These are phyloP conservation scores for Neurospora sp. DNA, from an alignment of 495 filamentous ascomycete genomes.

Conservation along the genomic window DNA sequence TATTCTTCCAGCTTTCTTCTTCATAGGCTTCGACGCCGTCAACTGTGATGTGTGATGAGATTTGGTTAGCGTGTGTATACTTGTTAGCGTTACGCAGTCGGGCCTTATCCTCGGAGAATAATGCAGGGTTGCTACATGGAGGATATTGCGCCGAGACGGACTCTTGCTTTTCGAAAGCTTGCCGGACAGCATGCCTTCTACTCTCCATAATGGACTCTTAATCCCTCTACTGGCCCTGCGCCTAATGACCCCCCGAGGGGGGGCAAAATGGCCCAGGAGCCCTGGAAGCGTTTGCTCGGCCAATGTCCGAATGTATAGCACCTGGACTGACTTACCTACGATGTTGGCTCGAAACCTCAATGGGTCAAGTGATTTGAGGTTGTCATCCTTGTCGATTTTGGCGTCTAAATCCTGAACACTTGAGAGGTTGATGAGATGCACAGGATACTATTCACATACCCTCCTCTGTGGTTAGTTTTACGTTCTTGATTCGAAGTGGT, in stretches of 20 bases:
- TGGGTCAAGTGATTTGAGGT: constrained; percentile 43
- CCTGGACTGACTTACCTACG: constrained; percentile 38
- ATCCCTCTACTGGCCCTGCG: background rate
- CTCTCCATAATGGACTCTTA: background rate
- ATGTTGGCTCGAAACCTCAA: constrained; percentile 79
- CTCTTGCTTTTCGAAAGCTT: background rate
- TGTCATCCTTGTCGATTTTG: constrained; percentile 43
- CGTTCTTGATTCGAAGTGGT: background rate
- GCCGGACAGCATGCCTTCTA: background rate
- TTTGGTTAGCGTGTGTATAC: background rate
- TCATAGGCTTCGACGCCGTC: constrained; percentile 30
- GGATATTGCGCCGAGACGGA: background rate
- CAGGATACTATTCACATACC: constrained; percentile 49
- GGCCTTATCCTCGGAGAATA: background rate
- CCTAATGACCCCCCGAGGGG: background rate
- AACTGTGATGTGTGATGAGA: constrained; percentile 14
- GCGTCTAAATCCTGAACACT: constrained; percentile 57
- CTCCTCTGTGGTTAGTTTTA: background rate
- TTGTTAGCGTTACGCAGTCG: background rate
- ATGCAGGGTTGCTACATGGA: background rate
- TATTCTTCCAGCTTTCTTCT: constrained; percentile 73
- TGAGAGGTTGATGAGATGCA: constrained; percentile 69
- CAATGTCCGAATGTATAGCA: background rate
- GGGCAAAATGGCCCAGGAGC: background rate
- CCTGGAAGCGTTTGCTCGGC: background rate